phyloP scores from a whole-genome alignment of 2,329 filamentous ascomycete species.

The Emericellopsis cladophorae region DNA sequence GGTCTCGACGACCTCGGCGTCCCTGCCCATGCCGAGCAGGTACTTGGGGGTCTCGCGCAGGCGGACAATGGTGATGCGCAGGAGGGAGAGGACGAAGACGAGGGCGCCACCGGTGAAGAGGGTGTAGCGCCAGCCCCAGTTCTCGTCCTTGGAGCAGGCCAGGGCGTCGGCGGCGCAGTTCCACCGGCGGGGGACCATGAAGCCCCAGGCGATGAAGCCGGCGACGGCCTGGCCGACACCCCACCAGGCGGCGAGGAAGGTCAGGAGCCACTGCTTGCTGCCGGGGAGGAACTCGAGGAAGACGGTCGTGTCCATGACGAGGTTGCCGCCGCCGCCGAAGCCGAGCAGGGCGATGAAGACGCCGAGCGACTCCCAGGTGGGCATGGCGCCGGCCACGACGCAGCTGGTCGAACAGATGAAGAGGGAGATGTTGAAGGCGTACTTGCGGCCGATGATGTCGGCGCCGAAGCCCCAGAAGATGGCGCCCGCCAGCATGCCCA shows the following conservation, averaged over 20 bases:
- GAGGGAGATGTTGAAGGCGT: constrained; percentile 56
- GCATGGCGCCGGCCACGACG: constrained; percentile 52
- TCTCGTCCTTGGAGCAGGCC: constrained; percentile 31
- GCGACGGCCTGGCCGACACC: constrained; percentile 36
- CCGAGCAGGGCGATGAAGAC: constrained; percentile 50
- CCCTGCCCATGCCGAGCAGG: constrained; percentile 29
- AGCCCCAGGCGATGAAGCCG: constrained; percentile 29
- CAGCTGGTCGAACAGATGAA: constrained; percentile 44
- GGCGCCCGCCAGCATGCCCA: constrained; percentile 40
- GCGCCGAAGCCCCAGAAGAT: constrained; percentile 57
- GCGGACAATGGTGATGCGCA: constrained; percentile 30
- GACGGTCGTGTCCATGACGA: constrained; percentile 37
- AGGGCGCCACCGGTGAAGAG: constrained; percentile 31
- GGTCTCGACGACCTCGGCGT: constrained; percentile 33
- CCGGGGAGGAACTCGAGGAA: constrained; percentile 38
- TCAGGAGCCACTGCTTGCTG: constrained; percentile 33
- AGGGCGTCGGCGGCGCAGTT: constrained; percentile 22
- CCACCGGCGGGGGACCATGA: constrained; percentile 33
- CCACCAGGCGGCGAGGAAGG: constrained; percentile 34
- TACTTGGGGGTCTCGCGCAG: constrained; percentile 37
- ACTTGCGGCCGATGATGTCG: constrained; percentile 55
- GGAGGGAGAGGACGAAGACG: constrained; percentile 28
- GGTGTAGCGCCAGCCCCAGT: constrained; percentile 36
- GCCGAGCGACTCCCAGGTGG: constrained; percentile 52
- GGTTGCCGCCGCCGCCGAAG: constrained; percentile 44